Evolutionary conservation across 1,139 yeast genomes (phyloP), one percentile per base, ranked within the genome.

Genomic region (Blastobotrys buckinghamii): DNA sequence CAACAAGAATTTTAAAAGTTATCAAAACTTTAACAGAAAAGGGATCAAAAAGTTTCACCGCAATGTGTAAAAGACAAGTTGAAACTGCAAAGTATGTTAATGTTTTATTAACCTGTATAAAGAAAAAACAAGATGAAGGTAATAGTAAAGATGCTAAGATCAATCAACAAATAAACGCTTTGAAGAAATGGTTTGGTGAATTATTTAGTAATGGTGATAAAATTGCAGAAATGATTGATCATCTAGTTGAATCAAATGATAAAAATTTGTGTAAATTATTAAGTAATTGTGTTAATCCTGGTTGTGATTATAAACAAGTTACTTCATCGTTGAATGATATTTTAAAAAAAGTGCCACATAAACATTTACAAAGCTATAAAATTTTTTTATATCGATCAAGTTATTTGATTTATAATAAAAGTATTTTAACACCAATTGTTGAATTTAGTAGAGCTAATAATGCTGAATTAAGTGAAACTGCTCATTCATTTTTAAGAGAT

Each of bases 51-150:
- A 79, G 95, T 0, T 82, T 87, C 57, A 67, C 74, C 50, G 92
- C 95, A 0, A 77, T 85, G 39, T 74, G 78, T 48, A 78, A 74
- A 56, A 74, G 95, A 47, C 95, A 87, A 59, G 74, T 49, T 15
- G 44, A 46, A 12, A 37, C 45, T 12, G 51, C 51, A 1, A 33
- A 42, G 22, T 46, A 42, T 19, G 48, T 49, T 38, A 49, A 49
- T 37, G 22, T 51, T 36, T 43, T 53, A 32, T 29, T 43, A 63
- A 12, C 34, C 8, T 38, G 40, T 22, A 24, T 53, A 17, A 50
- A 53, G 35, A 47, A 49, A 45, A 41, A 44, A 24, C 50, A 72
- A 12, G 63, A 62, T 5, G 54, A 55, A 22, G 57, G 53, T 8
- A 29, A 29, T 12, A 64, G 62, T n/a, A n/a, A n/a, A n/a, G n/a